These are phyloP conservation scores for Malus hybrid DNA, from an alignment of 331 rosid species.

Conservation along the genomic window DNA sequence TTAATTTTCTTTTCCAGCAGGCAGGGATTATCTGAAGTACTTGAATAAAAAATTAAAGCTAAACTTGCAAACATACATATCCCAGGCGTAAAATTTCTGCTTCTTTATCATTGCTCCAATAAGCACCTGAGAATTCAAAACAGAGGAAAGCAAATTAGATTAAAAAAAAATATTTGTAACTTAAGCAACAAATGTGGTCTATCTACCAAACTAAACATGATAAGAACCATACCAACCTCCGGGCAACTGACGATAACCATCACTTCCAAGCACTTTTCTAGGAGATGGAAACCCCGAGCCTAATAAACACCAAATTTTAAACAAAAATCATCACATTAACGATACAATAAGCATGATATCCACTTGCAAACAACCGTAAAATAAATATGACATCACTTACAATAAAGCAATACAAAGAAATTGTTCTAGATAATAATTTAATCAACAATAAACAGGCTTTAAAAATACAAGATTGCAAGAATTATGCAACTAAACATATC, in stretches of 20 bases:
- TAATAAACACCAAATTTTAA: constrained; percentile 11
- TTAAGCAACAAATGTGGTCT: constrained; percentile 5
- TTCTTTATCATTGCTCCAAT: constrained; percentile 75
- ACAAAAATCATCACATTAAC: constrained; percentile 15
- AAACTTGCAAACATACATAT: constrained; percentile 44
- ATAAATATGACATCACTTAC: constrained; percentile 1
- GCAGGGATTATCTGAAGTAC: neutral
- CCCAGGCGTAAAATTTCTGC: constrained; percentile 80
- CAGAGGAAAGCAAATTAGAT: constrained; percentile 3
- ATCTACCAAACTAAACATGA: neutral
- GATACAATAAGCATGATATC: constrained; percentile 2
- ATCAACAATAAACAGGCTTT: neutral
- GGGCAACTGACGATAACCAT: constrained; percentile 48
- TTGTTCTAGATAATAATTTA: neutral
- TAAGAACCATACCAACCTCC: constrained; percentile 47
- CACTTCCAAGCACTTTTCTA: constrained; percentile 38
- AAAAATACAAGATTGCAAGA: neutral
- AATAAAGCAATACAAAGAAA: neutral
- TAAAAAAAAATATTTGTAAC: neutral
- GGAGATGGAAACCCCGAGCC: constrained; percentile 49
- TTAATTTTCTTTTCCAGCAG: neutral
- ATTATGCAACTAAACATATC: neutral
- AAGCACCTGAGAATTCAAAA: constrained; percentile 49
- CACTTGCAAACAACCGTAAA: neutral
- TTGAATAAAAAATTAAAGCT: neutral